These are phyloP conservation scores for Fusarium beomiforme DNA, from an alignment of 2,329 filamentous ascomycete genomes.

Conservation along the genomic window DNA sequence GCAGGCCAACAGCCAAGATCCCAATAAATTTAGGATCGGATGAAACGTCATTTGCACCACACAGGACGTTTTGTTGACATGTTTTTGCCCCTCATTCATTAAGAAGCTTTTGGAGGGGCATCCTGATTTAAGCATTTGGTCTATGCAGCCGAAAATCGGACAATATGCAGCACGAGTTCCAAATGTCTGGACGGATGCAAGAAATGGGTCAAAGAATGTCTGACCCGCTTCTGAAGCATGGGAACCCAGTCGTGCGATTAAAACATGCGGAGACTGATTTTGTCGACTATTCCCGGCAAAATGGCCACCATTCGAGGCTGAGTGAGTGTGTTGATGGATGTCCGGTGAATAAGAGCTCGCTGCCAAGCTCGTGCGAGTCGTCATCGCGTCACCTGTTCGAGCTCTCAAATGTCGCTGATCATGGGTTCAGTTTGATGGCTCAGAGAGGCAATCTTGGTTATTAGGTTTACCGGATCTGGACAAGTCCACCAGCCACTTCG, in stretches of 20 bases:
- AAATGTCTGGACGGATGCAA: not conserved
- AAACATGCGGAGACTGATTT: not conserved
- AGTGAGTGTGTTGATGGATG: not conserved
- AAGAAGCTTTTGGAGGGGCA: slow-evolving; percentile 13
- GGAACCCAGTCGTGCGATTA: not conserved
- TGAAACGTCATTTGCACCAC: slow-evolving; percentile 33
- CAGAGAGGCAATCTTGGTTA: not conserved
- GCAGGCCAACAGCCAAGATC: slow-evolving; percentile 13
- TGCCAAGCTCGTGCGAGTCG: slow-evolving; percentile 16
- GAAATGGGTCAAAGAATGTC: slow-evolving; percentile 2
- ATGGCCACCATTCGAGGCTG: slow-evolving; percentile 13
- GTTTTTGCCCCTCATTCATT: slow-evolving; percentile 6
- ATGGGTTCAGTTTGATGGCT: slow-evolving; percentile 1
- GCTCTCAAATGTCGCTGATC: slow-evolving; percentile 6
- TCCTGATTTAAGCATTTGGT: slow-evolving; percentile 21
- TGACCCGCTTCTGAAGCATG: slow-evolving; percentile 14
- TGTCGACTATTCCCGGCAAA: not conserved
- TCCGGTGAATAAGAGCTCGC: not conserved
- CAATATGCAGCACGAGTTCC: not conserved
- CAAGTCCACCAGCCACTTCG: slow-evolving; percentile 28
- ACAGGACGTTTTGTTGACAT: not conserved
- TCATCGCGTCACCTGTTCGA: slow-evolving; percentile 19
- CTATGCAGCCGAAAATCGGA: slow-evolving; percentile 7
- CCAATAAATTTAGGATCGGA: slow-evolving; percentile 9
- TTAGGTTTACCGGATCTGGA: slow-evolving; percentile 20